Evolutionary conservation across 1,284 basidiomycete genomes (phyloP), one percentile per base, ranked within the genome.

Genomic region (Melampsora occidentalis): DNA sequence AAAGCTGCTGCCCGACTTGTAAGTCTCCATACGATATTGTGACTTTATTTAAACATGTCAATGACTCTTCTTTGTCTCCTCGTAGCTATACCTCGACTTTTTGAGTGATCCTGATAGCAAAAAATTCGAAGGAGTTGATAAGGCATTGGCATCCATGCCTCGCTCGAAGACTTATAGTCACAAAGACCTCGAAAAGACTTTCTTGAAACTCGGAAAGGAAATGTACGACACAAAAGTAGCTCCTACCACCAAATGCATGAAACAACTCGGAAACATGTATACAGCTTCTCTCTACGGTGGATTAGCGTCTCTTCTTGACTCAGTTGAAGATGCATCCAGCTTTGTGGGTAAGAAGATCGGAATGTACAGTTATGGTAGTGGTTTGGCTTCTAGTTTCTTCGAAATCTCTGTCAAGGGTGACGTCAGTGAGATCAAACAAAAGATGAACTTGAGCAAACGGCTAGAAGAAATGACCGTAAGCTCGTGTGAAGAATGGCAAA

Each of bases 211-310:
- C 6, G 61, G 65, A 16, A 64, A 76, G n/a, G 84, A 86, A 28
- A 86, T 88, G 65, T 95, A 92, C 85, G 87, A 87, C 78, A 84
- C 87, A 78, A 89, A 89, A 81, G 90, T 93, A 33, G 88, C 88
- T 78, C 72, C 72, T 20, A 79, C 81, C 39, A 93, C 94, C 87
- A 88, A 89, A 79, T 91, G 90, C 85, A 92, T 93, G 70, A 88
- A 89, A 83, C 89, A 92, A 71, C 89, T 94, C 82, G 96, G 96
- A 20, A 98, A 99, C 89, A 97, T 96, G 92, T 98, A 99, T 88
- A 95, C 96, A 28, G 96, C 91, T n/a, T 95, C 93, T 62, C 87
- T 99, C 35, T 98, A 96, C 83, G 94, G 93, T 76, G 94, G 93
- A 79, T 88, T 99, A 77, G 92, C 94, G 48, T 92, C 90, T 18